phyloP scores from a whole-genome alignment of 2,329 filamentous ascomycete species.

The Aspergillus japonicus region DNA sequence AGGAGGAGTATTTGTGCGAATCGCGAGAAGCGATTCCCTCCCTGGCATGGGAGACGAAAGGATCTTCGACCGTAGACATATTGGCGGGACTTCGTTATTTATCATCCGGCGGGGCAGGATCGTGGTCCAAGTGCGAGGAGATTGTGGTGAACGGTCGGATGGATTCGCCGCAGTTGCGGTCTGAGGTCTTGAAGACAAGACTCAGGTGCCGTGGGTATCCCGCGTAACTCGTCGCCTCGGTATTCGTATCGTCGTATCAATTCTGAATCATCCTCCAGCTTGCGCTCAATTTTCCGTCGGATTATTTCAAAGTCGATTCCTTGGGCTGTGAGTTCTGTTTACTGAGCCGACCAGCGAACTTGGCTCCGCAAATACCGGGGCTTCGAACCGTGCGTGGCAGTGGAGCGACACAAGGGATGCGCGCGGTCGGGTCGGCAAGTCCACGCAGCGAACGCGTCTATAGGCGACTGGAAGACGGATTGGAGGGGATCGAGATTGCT shows the following conservation, averaged over 20 bases:
- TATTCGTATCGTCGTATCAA: constrained; percentile 23
- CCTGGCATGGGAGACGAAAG: constrained; percentile 55
- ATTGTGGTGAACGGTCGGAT: constrained; percentile 12
- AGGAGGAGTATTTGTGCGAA: constrained; percentile 73
- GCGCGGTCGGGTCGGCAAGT: constrained; percentile 7
- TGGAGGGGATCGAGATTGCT: neutral
- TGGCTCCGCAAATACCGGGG: constrained; percentile 10
- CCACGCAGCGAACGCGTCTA: constrained; percentile 8
- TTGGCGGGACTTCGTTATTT: constrained; percentile 18
- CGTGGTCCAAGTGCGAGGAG: neutral
- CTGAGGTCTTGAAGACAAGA: constrained; percentile 19
- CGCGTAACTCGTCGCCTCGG: constrained; percentile 25
- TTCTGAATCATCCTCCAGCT: constrained; percentile 31
- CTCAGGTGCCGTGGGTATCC: constrained; percentile 23
- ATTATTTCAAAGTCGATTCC: constrained; percentile 5
- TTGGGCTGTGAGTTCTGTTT: constrained; percentile 7
- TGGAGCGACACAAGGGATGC: constrained; percentile 5
- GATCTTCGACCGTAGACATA: constrained; percentile 49
- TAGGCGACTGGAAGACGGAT: constrained; percentile 9
- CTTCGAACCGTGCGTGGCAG: constrained; percentile 6
- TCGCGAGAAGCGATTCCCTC: constrained; percentile 43
- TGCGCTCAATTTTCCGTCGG: constrained; percentile 11
- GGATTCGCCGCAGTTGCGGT: constrained; percentile 8
- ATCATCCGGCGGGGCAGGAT: constrained; percentile 1
- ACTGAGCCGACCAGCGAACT: constrained; percentile 35